Conservation (phyloP, 805 yeast species). For the Saturnispora zaruensis region DNA sequence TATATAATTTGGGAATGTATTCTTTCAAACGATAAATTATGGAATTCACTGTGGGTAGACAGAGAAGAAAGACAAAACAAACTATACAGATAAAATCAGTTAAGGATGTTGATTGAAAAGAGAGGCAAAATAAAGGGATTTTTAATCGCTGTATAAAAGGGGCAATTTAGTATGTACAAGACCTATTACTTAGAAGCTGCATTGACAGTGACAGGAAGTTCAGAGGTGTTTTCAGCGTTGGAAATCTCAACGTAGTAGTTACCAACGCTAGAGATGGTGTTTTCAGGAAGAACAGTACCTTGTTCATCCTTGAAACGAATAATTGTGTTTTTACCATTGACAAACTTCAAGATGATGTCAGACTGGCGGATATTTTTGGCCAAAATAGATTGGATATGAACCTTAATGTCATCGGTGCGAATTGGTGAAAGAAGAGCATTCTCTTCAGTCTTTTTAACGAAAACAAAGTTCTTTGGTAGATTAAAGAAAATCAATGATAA, state of each 20-base stretch:
- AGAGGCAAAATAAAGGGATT: not conserved
- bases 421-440: slow-evolving; percentile 15
- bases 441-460: slow-evolving; percentile 20
- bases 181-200: slow-evolving; percentile 8
- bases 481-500: slow-evolving; percentile 17
- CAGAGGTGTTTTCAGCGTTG: slow-evolving; percentile 16
- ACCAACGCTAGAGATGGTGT: slow-evolving; percentile 17
- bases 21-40: too few relatives aligned
- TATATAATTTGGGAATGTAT: too few relatives aligned
- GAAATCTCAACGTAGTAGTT: slow-evolving; percentile 18
- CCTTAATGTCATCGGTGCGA: not conserved
- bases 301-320: slow-evolving; percentile 14
- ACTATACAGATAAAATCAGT: not conserved
- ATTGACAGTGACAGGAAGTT: slow-evolving; percentile 19
- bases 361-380: slow-evolving; percentile 11
- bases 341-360: slow-evolving; percentile 17
- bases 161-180: not conserved
- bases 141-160: not conserved
- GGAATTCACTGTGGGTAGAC: not conserved
- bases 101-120: not conserved
- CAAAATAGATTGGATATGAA: slow-evolving; percentile 10
- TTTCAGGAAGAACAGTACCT: slow-evolving; percentile 11
- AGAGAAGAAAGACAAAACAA: not conserved
- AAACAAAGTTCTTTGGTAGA: slow-evolving; percentile 24
- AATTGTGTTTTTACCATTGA: slow-evolving; percentile 15